Evolutionary conservation across 306 rosid species (phyloP).

Genomic region (Ziziphus jujuba): DNA sequence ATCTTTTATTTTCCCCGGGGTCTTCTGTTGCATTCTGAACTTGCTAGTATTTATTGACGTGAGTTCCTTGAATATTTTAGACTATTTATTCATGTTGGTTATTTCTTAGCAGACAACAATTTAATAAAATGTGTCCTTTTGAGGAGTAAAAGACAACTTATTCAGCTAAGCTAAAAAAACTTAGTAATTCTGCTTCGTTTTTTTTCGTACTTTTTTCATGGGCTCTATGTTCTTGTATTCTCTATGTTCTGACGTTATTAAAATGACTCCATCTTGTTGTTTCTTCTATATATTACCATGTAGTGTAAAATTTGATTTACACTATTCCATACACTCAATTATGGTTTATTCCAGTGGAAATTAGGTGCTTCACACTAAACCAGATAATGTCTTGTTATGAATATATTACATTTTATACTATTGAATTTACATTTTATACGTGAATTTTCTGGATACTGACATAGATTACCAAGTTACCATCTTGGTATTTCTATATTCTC

Average conservation of each 20-base stretch:
- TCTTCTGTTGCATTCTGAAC: not conserved
- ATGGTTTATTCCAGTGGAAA: not conserved
- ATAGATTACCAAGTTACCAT: not conserved
- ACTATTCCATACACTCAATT: not conserved
- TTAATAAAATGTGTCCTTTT: too few relatives aligned
- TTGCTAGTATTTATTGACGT: too few relatives aligned
- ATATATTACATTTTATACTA: not conserved
- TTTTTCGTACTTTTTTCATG: not conserved
- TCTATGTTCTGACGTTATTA: too few relatives aligned
- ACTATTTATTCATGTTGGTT: not conserved
- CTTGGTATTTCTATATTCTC: not conserved
- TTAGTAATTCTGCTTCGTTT: not conserved
- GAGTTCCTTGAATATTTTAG: too few relatives aligned
- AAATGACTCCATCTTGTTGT: not conserved
- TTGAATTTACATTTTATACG: too few relatives aligned
- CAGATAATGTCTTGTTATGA: too few relatives aligned
- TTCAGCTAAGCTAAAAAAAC: not conserved
- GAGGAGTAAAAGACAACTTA: not conserved
- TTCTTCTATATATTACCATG: not conserved
- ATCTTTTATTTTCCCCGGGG: conserved; percentile 1
- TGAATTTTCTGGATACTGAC: not conserved
- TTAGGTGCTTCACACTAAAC: not conserved
- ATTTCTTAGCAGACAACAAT: not conserved
- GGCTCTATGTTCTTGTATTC: not conserved
- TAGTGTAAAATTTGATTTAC: not conserved